Base-by-base conservation (phyloP, 768 basidiomycete species). In the Suillus sp. region DNA sequence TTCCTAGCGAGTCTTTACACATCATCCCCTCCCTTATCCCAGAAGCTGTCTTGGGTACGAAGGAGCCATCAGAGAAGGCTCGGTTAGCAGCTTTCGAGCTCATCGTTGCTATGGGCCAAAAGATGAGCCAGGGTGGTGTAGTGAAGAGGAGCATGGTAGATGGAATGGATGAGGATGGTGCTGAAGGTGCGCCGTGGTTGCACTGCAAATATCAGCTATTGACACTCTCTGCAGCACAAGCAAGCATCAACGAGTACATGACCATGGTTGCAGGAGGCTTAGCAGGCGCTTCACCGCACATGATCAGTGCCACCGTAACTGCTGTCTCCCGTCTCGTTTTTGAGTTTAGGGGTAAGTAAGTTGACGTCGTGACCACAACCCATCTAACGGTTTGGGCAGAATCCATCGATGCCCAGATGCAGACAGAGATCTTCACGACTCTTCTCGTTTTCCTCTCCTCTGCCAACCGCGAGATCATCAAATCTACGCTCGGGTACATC, bases 241-340 rank as follows among this genome's bases (percentile, higher is more conserved):
- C 95, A 0, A 92, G 75, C 69, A 83, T 96, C 51, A 89, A 94
- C 68, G 97, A 99, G 73, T 99, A 92, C 73, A 82, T 99, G 79
- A 99, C 92, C 3, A 99, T 99, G 96, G 81, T 98, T 34, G 93
- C 93, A 42, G 96, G 95, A 68, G 97, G 97, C 62, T 78, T 99
- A 54, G 95, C 95, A 10, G 96, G 94, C 25, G 89, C 92, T 16
- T 92, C 87, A 13, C 95, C 96, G 0, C 97, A 99, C 72, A 99
- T 97, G 95, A 96, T 99, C 74, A 96, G 95, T 71, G 97, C 97
- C 2, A 93, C 94, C 1, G 88, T 99, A 59, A 98, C 95, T 7
- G 93, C 95, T 0, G 87, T 99, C 60, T 96, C 96, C 2, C 86
- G 97, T 27, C 81, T 99, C 14, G 82, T 98, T 20, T 99, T 98